Evolutionary conservation across 164 flowering plant genomes (phyloP), one percentile per base, ranked within the genome.

Genomic region (Amborella trichopoda): DNA sequence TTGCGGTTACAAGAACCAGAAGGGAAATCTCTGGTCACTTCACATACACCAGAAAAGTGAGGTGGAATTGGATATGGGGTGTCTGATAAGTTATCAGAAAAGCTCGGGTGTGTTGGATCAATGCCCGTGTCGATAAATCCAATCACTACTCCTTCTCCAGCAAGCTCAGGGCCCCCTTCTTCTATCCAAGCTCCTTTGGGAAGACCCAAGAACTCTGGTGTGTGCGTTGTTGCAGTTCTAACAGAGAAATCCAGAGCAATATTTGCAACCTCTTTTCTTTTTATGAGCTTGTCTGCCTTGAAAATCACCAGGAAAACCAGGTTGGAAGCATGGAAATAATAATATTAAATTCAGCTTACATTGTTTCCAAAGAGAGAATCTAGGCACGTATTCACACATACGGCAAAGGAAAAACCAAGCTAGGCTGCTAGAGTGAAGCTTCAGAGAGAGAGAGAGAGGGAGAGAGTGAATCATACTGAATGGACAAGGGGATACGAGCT

Each of bases 1-100:
- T 91, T 91, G 50, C 96, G 73, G 62, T 91, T 91, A 74, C 99
- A 91, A 6, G 99, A 91, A 5, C 96, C 96, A 46, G 99, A 83
- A 49, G 99, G 99, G 53, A 91, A 91, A 60, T 91, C 99, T 28
- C 46, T 64, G 30, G 96, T 84, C 36, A 91, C 99, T 63, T 91
- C 99, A 67, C 99, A 91, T 38, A 87, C 66, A 26, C 99, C 99
- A 22, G 93, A 62, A 54, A 77, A 91, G 58, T 73, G 95, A 21
- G 60, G 18, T 0, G 95, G 96, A 41, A 91, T 73, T 17, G 96
- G 88, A 66, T 55, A 55, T 13, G 67, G 78, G 1, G 56, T 21
- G 36, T 59, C 62, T 44, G 81, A 55, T 20, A 50, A 25, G 59
- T 70, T 65, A 56, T 76, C 96, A 23, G 79, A 61, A 61, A 91